Base-by-base conservation (phyloP, 2,329 filamentous ascomycete genomes). In the Aspergillus floridensis region DNA sequence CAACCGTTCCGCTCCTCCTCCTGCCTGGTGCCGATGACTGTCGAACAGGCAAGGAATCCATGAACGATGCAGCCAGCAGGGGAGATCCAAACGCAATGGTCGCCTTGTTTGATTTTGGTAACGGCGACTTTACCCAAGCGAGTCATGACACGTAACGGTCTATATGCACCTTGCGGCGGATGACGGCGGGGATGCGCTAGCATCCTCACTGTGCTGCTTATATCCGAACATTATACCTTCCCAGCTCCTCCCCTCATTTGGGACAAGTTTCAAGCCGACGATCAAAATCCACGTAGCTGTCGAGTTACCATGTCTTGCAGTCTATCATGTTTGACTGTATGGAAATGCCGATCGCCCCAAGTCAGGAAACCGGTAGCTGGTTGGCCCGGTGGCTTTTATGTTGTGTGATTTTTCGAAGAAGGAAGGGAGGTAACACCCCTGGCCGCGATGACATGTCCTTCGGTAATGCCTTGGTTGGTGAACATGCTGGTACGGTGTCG, bases 111-210 rank as follows among this genome's bases (percentile, higher is more conserved):
- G 10, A 24, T 53, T 38, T 53, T 53, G 35, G 31, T 50, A 55
- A 49, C 64, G 64, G 62, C 57, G 55, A 52, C 63, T 56, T 61
- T 65, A 62, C 66, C 69, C 54, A 68, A 68, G 61, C 59, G 14
- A 63, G 68, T 57, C 54, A 63, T 72, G 70, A 72, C 70, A 72
- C 67, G 70, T 71, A 71, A 72, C 68, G 70, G 67, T 52, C 54
- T 29, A 21, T 29, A 41, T 41, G 38, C 26, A 55, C 41, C 26
- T 29, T 46, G 21, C 22, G 53, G 10, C 53, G 29, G 53, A 44
- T 44, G 38, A 35, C 32, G 32, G 38, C 38, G 16, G 38, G 6
- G 38, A 44, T 19, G n/a, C n/a, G 38, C 16, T 44, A 44, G 38
- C 5, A 44, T 44, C 38, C 11, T 44, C 38, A 44, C 14, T 5